phyloP scores from a whole-genome alignment of 2,329 filamentous ascomycete genomes.

The Cladosporium sp. region DNA sequence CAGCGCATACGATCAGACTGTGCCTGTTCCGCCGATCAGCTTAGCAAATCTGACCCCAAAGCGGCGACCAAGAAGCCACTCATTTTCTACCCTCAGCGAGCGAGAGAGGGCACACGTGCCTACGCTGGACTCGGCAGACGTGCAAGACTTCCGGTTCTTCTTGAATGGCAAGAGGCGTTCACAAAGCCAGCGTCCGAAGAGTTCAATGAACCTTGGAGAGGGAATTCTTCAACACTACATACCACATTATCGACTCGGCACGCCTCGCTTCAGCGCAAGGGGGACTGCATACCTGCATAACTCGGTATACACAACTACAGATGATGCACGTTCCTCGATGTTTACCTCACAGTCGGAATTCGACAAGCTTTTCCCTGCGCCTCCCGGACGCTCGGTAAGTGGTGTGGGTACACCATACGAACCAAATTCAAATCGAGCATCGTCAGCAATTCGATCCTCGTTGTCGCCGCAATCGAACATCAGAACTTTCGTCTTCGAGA shows the following conservation, averaged over 20 bases:
- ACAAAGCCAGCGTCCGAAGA: constrained; percentile 21
- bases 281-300: constrained; percentile 74
- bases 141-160: constrained; percentile 24
- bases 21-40: constrained; percentile 21
- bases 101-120: constrained; percentile 49
- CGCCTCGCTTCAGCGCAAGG: constrained; percentile 70
- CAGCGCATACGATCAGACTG: constrained; percentile 13
- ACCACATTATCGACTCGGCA: constrained; percentile 78
- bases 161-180: constrained; percentile 22
- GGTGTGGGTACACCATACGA: neutral
- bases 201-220: constrained; percentile 23
- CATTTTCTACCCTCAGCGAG: constrained; percentile 70
- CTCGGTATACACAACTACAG: constrained; percentile 69
- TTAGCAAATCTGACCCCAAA: constrained; percentile 20
- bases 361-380: constrained; percentile 41
- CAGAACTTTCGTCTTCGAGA: constrained; percentile 63
- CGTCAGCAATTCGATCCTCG: neutral
- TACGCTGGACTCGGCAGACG: constrained; percentile 21
- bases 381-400: constrained; percentile 24
- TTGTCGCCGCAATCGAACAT: neutral
- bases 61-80: constrained; percentile 56
- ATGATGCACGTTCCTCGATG: constrained; percentile 64
- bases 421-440: neutral
- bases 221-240: constrained; percentile 47
- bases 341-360: constrained; percentile 41